Base-by-base conservation (phyloP, 805 yeast genomes). In the Kodamaea sagamina region DNA sequence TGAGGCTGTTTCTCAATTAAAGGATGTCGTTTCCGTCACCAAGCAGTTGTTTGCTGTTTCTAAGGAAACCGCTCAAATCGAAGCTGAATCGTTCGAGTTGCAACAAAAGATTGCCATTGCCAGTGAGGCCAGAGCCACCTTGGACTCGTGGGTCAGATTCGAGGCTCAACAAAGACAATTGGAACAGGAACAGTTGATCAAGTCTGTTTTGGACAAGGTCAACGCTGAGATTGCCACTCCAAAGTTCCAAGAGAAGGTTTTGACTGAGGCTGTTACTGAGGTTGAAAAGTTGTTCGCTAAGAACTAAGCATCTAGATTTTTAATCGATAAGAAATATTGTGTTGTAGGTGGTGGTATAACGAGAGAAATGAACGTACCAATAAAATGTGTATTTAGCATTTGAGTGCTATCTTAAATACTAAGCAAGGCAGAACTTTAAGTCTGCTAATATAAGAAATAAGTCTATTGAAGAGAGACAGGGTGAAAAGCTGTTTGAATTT, bases 91-190 rank as follows among this genome's bases (percentile, higher is more conserved):
- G 44, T 93, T 90, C 63, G 95, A 87, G 75, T 81, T 88, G 68
- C 86, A 89, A 77, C 99, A 93, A 78, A 72, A 83, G 65, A 89
- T 88, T 54, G 89, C 83, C 51, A 79, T 89, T 55, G 92, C 95
- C 46, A 58, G 75, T 50, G 96, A 89, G 78, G 98, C 98, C 62
- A 89, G 86, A 77, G 74, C 93, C 46, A 96, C 92, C 48, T 82
- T 93, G 65, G 99, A 93, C 74, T 89, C 98, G 11, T 93, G 99
- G 99, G 97, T 90, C 59, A 88, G 98, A 81, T 87, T 86, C 72
- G 99, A 93, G 78, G 85, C 88, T 56, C 89, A 89, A 67, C 93
- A 90, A 56, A 92, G 97, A 77, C 96, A 89, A 77, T 74, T 82
- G 64, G 96, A 93, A 79, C 99, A 93, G 79, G 79, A 83, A 71